Conservation (phyloP, 805 yeast genomes). For the Kuraishia molischiana region DNA sequence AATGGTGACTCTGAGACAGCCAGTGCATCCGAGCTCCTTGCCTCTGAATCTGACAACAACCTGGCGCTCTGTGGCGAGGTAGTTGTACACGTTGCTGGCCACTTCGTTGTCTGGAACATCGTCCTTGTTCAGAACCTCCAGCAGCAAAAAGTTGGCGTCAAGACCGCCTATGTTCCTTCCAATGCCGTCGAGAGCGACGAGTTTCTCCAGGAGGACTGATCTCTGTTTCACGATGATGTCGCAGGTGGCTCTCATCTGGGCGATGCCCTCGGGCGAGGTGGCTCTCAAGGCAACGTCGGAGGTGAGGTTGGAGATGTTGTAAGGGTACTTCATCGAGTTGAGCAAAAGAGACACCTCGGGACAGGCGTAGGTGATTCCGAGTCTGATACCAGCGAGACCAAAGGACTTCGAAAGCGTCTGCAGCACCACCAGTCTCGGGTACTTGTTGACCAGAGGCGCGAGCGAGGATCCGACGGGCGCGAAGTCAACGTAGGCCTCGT, state of each 20-base stretch:
- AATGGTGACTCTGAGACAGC: slow-evolving; percentile 78
- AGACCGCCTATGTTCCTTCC: slow-evolving; percentile 74
- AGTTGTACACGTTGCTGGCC: slow-evolving; percentile 59
- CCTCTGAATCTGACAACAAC: slow-evolving; percentile 93
- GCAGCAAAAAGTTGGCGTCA: slow-evolving; percentile 78
- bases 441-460: slow-evolving; percentile 69
- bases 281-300: slow-evolving; percentile 72
- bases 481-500: slow-evolving; percentile 95
- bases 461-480: slow-evolving; percentile 56
- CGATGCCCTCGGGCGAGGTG: slow-evolving; percentile 45
- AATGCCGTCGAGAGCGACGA: slow-evolving; percentile 50
- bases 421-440: slow-evolving; percentile 76
- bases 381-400: slow-evolving; percentile 90
- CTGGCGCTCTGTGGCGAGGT: slow-evolving; percentile 58
- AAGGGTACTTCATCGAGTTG: slow-evolving; percentile 93
- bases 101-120: slow-evolving; percentile 59
- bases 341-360: slow-evolving; percentile 53
- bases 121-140: slow-evolving; percentile 53
- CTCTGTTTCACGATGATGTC: slow-evolving; percentile 46
- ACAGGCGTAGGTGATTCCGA: slow-evolving; percentile 71
- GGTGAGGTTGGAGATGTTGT: slow-evolving; percentile 79
- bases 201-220: slow-evolving; percentile 34
- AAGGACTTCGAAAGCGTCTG: slow-evolving; percentile 93
- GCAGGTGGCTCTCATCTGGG: slow-evolving; percentile 48
- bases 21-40: slow-evolving; percentile 77